Evolutionary conservation across 306 rosid species (phyloP).

Genomic region (Sechiopsis laciniata): DNA sequence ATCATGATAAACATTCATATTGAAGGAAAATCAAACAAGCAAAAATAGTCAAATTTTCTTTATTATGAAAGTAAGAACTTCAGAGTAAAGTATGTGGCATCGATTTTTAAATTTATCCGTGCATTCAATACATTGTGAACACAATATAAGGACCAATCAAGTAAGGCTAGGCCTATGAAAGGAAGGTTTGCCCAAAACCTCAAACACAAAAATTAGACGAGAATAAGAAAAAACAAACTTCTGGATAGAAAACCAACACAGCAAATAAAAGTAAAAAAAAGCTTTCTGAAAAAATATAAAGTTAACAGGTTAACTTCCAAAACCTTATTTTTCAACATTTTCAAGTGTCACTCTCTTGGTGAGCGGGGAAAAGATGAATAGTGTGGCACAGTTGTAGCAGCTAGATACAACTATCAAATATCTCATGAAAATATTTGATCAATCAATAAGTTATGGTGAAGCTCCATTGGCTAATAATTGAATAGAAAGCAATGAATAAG

Average conservation of each 20-base stretch:
- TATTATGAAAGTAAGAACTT: not conserved
- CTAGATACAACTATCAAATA: not conserved
- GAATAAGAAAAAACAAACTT: not conserved
- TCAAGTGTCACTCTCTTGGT: not conserved
- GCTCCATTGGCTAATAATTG: not conserved
- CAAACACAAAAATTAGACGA: not conserved
- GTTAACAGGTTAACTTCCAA: slow-evolving; percentile 13
- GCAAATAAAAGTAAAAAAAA: not conserved
- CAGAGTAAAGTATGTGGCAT: not conserved
- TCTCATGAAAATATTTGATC: not conserved
- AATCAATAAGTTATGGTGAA: not conserved
- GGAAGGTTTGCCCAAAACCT: not conserved
- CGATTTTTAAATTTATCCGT: slow-evolving; percentile 7
- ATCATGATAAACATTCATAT: slow-evolving; percentile 27
- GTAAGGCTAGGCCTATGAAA: not conserved
- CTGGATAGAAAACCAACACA: not conserved
- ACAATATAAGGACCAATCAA: not conserved
- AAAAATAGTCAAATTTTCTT: slow-evolving; percentile 1
- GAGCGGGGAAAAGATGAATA: not conserved
- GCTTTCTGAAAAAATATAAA: not conserved
- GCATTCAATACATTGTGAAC: slow-evolving; percentile 8
- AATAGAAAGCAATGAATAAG: not conserved
- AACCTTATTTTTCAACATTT: slow-evolving; percentile 13
- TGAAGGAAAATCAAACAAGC: slow-evolving; percentile 13
- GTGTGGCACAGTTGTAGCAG: not conserved